These are phyloP conservation scores for Dioscorea alata DNA, from an alignment of 106 monocot species.

Conservation along the genomic window DNA sequence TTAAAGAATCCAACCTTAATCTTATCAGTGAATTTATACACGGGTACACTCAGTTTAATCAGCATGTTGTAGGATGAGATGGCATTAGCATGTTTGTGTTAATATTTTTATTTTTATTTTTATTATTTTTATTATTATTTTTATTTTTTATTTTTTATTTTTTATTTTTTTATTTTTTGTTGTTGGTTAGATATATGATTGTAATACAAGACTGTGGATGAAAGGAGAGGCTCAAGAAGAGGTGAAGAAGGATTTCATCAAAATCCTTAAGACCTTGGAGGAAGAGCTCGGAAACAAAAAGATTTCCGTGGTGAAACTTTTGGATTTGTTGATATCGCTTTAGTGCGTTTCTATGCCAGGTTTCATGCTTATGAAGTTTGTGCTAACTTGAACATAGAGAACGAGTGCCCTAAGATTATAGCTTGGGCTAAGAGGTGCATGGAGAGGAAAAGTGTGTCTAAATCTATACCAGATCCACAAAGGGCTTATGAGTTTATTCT, in stretches of 20 bases:
- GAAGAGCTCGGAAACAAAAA: conserved; percentile 25
- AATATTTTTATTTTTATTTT: too few species aligned
- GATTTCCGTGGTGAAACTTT: conserved; percentile 27
- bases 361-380: conserved; percentile 18
- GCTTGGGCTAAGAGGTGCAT: conserved; percentile 36
- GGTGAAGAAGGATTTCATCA: conserved; percentile 25
- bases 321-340: conserved; percentile 30
- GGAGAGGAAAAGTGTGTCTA: conserved; percentile 33
- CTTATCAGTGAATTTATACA: too few species aligned
- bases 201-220: too few species aligned
- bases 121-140: too few species aligned
- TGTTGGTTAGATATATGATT: too few species aligned
- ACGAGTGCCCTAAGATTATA: conserved; percentile 23
- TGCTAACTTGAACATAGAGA: conserved; percentile 20
- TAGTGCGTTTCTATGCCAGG: conserved; percentile 23
- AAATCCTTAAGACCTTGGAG: conserved; percentile 21
- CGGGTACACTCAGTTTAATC: too few species aligned
- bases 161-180: too few species aligned
- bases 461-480: conserved; percentile 8
- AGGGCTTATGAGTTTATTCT: conserved; percentile 7
- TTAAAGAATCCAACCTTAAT: too few species aligned
- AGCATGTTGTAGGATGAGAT: too few species aligned
- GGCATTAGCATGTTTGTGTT: too few species aligned
- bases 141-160: too few species aligned
- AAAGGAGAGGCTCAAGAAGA: conserved; percentile 20